Evolutionary conservation across 768 basidiomycete species (phyloP), one percentile per base, ranked within the genome.

Genomic region (Clitopilus hobsonii): DNA sequence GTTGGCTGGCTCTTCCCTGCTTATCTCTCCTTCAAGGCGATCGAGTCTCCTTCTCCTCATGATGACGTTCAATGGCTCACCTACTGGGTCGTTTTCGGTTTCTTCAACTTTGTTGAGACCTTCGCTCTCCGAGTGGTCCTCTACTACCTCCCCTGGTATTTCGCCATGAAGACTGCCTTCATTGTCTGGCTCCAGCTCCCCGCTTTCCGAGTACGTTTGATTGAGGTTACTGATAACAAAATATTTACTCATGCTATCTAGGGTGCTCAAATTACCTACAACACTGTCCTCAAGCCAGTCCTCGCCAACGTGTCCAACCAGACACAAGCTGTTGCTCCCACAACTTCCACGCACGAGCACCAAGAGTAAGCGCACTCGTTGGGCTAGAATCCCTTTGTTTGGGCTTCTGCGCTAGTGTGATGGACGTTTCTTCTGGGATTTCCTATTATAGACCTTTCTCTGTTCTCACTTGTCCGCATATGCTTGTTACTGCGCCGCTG

Each of bases 51-150:
- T n/a, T 78, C 82, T 2, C 77, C 85, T 56, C 80, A 86, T 61
- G 93, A 96, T 61, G 91, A 96, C 72, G 78, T 89, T 64, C 94
- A 97, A 74, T 98, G 94, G 94, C 80, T 98, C 66, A 96, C 95
- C 2, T 98, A 98, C 79, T 98, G 96, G 96, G 81, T 91, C 66
- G 82, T 96, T 53, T 95, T 97, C 63, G 94, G 93, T 53, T 89
- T 86, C 71, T 87, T 97, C 82, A 96, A 89, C 77, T 91, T 97
- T 73, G 64, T 91, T 57, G 96, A 98, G 75, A 87, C 83, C 65
- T 80, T 96, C 62, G 91, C 90, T 52, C 77, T 91, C 59, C 83
- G 89, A 51, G 56, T 89, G 57, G 82, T 97, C 57, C 85, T 98
- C 60, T 93, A 95, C 78, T 98, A 94, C 67, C 66, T 94, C 62